Conservation (phyloP, 345 rosid genomes). For the Citrus maxima region DNA sequence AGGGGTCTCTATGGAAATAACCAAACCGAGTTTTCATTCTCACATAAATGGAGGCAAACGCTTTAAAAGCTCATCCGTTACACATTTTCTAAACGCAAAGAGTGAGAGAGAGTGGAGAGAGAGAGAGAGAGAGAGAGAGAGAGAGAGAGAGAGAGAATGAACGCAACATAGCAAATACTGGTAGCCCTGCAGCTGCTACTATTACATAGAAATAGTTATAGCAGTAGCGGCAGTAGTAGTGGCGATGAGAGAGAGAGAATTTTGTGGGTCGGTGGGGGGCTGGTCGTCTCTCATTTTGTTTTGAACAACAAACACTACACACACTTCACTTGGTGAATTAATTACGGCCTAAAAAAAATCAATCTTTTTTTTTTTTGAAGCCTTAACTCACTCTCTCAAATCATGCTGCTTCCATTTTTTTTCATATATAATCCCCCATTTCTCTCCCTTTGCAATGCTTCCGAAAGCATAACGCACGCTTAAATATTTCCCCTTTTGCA, state of each 20-base stretch:
- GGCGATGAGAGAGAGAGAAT: not conserved
- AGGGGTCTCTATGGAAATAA: not conserved
- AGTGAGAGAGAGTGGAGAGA: not conserved
- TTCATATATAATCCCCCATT: conserved; percentile 18
- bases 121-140: not conserved
- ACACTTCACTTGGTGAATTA: not conserved
- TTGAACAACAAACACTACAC: not conserved
- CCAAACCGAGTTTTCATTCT: not conserved
- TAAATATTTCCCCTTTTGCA: not conserved
- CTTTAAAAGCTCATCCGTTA: conserved; percentile 11
- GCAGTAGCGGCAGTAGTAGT: not conserved
- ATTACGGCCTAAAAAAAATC: conserved; percentile 4
- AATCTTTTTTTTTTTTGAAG: not conserved
- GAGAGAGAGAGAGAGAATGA: not conserved
- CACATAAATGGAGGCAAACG: not conserved
- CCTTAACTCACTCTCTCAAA: conserved; percentile 38
- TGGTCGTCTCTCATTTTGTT: conserved; percentile 19
- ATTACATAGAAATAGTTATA: not conserved
- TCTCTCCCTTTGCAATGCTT: conserved; percentile 7
- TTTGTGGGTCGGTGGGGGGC: not conserved
- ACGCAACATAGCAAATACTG: not conserved
- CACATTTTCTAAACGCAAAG: not conserved
- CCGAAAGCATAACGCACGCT: not conserved
- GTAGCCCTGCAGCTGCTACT: not conserved
- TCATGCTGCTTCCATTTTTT: conserved; percentile 34